phyloP scores from a whole-genome alignment of 164 flowering plant genomes.

The Cinnamomum chago region DNA sequence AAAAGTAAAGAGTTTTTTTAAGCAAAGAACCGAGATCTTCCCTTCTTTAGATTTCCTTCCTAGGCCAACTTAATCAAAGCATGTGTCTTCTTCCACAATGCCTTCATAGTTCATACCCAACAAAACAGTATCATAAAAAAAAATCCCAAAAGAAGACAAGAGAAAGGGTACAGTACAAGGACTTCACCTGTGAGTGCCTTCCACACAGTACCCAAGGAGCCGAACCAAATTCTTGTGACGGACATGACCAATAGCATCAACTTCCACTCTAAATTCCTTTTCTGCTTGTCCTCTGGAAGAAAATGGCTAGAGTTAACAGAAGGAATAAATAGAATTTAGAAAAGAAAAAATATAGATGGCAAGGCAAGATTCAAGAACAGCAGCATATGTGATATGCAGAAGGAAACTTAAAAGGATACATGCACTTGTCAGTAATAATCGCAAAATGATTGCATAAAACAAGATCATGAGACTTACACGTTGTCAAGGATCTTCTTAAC shows the following conservation, averaged over 20 bases:
- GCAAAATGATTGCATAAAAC: conserved; percentile 2
- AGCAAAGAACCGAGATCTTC: too few relatives aligned
- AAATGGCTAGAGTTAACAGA: too few relatives aligned
- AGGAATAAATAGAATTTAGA: neutral
- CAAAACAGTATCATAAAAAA: neutral
- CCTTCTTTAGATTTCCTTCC: too few relatives aligned
- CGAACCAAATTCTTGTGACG: conserved; percentile 91
- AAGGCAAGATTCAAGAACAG: neutral
- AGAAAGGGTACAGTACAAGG: neutral
- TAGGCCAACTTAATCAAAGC: too few relatives aligned
- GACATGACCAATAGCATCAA: conserved; percentile 92
- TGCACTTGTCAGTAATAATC: neutral
- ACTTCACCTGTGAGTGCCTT: conserved; percentile 81
- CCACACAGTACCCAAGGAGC: conserved; percentile 85
- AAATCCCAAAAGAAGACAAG: neutral
- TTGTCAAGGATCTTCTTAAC: conserved; percentile 83
- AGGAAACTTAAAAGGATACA: neutral
- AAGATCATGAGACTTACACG: conserved; percentile 42
- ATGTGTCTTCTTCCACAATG: too few relatives aligned
- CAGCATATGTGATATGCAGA: neutral
- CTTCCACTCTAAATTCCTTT: conserved; percentile 88
- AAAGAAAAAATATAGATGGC: neutral
- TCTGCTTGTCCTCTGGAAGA: conserved; percentile 80
- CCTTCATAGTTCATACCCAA: neutral
- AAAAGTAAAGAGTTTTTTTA: too few relatives aligned